Percentiles rank a stretch among this genome's conserved stretches.
phyloP scores from a whole-genome alignment of 2,329 filamentous ascomycete species.

The Neofusicoccum umdonicola region DNA sequence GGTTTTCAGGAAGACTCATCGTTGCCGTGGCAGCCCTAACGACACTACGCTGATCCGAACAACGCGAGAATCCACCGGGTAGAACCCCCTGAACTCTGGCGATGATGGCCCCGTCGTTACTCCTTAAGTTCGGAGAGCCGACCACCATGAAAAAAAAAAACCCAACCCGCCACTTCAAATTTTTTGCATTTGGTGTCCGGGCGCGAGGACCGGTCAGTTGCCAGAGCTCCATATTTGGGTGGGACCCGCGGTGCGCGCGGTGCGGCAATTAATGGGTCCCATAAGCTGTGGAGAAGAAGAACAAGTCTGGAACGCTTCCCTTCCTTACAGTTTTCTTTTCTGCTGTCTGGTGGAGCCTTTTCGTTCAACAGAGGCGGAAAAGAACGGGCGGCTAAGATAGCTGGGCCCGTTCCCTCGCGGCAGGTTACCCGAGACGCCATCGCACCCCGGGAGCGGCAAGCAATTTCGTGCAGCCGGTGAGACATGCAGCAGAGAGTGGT shows the following conservation, averaged over 20 bases:
- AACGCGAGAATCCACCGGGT: too few relatives aligned
- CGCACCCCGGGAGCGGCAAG: neutral
- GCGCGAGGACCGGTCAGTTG: neutral
- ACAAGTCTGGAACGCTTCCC: neutral
- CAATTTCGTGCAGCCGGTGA: neutral
- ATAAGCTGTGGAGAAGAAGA: neutral
- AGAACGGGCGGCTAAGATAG: neutral
- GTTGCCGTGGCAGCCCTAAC: neutral
- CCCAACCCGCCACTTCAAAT: neutral
- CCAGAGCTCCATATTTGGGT: neutral
- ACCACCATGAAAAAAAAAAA: neutral
- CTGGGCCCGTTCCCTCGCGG: neutral
- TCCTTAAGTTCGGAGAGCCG: neutral
- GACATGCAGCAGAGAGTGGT: too few relatives aligned
- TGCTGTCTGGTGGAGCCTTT: neutral
- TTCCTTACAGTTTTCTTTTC: neutral
- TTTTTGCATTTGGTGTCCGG: neutral
- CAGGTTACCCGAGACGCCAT: neutral
- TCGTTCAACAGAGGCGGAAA: neutral
- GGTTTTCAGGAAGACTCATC: neutral
- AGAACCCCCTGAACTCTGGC: neutral
- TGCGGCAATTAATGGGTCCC: conserved; percentile 1
- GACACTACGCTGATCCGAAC: neutral
- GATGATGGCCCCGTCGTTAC: neutral
- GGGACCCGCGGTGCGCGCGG: neutral